phyloP scores from a whole-genome alignment of 176 grass and related monocot genomes.

The Areca catechu region DNA sequence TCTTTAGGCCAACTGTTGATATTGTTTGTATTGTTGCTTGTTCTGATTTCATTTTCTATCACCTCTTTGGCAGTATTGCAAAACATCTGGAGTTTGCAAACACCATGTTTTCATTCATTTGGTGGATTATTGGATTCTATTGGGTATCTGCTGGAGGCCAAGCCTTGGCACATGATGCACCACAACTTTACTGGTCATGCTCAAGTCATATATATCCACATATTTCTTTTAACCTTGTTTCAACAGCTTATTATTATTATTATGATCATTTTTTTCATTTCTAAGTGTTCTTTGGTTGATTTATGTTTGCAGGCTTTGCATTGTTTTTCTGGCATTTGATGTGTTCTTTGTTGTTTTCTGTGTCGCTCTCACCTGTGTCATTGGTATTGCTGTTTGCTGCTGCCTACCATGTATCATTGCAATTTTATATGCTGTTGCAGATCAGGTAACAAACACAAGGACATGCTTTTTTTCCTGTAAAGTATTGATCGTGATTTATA shows the following conservation, averaged over 20 bases:
- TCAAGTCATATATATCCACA: constrained; percentile 3
- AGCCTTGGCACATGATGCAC: constrained; percentile 5
- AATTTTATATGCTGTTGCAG: constrained; percentile 40
- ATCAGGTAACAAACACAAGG: constrained; percentile 26
- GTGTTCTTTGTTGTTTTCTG: constrained; percentile 46
- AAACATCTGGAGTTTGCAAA: constrained; percentile 12
- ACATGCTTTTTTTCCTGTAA: too few relatives aligned
- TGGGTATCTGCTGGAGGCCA: constrained; percentile 16
- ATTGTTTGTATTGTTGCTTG: too few relatives aligned
- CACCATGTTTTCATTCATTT: constrained; percentile 16
- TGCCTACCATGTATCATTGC: constrained; percentile 48
- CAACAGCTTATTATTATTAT: not conserved
- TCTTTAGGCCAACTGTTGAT: too few relatives aligned
- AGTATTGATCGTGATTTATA: too few relatives aligned
- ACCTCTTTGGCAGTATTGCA: constrained; percentile 1
- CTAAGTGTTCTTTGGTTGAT: not conserved
- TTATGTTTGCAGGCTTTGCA: constrained; percentile 31
- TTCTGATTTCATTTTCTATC: too few relatives aligned
- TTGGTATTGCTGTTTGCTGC: constrained; percentile 38
- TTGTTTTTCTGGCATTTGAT: constrained; percentile 45
- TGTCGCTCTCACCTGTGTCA: constrained; percentile 31
- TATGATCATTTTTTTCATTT: not conserved
- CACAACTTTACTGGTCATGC: constrained; percentile 7
- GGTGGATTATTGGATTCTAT: constrained; percentile 18
- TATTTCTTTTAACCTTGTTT: constrained; percentile 5